Percentiles rank a stretch among this genome's conserved stretches.
phyloP scores from a whole-genome alignment of 2,329 filamentous ascomycete genomes.

The Botrytis byssoidea region DNA sequence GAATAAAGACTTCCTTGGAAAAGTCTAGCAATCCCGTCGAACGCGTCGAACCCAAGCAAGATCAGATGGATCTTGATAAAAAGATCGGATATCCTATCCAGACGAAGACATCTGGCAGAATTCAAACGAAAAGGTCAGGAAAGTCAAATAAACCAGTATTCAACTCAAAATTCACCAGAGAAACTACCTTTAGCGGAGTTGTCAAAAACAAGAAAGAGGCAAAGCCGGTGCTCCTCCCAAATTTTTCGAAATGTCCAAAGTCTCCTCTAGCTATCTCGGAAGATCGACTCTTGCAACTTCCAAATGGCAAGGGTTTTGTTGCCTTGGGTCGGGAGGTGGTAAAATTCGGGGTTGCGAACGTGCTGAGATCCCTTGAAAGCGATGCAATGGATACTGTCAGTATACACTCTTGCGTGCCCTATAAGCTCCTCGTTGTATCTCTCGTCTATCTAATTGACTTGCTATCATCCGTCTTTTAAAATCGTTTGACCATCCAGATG shows the following conservation, averaged over 20 bases:
- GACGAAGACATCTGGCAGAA: neutral
- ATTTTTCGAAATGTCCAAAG: neutral
- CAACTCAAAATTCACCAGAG: neutral
- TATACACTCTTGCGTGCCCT: neutral
- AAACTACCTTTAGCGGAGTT: neutral
- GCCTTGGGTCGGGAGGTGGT: neutral
- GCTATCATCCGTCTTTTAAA: neutral
- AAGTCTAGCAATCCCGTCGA: neutral
- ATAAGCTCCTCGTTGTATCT: neutral
- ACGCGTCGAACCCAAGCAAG: neutral
- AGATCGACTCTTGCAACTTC: neutral
- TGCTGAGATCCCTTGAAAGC: neutral
- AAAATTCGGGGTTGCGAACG: neutral
- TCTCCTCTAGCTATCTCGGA: neutral
- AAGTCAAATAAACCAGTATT: neutral
- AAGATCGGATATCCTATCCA: neutral
- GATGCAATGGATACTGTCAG: constrained; percentile 3
- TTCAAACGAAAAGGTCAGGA: neutral
- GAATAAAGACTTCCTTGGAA: neutral
- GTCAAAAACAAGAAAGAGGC: neutral
- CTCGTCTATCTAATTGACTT: neutral
- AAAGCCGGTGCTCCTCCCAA: neutral
- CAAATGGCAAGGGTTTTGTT: neutral
- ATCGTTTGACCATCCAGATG: neutral
- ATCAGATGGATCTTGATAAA: neutral